phyloP scores from a whole-genome alignment of 371 early-diverging fungal genomes.

The Apophysomyces elegans region DNA sequence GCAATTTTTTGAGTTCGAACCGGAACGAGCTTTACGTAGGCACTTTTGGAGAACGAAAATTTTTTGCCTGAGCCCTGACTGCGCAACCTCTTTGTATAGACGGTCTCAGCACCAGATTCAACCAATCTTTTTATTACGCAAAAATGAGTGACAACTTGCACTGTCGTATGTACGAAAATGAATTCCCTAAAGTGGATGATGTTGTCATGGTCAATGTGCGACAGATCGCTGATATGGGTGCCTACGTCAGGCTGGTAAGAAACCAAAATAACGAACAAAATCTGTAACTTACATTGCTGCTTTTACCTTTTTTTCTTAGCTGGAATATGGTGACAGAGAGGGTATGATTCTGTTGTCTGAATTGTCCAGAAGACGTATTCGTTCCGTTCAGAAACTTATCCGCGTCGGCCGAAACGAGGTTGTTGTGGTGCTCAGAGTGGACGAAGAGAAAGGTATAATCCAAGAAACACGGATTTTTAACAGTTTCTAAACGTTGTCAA shows the following conservation, averaged over 20 bases:
- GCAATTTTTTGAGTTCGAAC: too few species aligned
- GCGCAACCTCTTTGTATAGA: background rate
- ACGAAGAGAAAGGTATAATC: constrained; percentile 93
- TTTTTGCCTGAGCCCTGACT: constrained; percentile 2
- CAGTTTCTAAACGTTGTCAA: background rate
- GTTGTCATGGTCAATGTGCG: constrained; percentile 98
- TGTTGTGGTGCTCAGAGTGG: constrained; percentile 97
- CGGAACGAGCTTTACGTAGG: too few species aligned
- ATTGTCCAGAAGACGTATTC: constrained; percentile 96
- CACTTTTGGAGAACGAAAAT: background rate
- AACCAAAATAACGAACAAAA: background rate
- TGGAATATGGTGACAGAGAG: constrained; percentile 92
- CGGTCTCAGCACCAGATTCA: constrained; percentile 9
- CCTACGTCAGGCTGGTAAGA: constrained; percentile 91
- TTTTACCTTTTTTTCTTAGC: constrained; percentile 27
- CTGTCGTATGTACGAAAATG: constrained; percentile 94
- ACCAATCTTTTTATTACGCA: constrained; percentile 1
- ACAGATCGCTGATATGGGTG: constrained; percentile 98
- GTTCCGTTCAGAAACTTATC: constrained; percentile 97
- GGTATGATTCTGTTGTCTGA: constrained; percentile 98
- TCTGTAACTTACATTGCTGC: background rate
- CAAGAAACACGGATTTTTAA: background rate
- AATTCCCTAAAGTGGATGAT: constrained; percentile 97
- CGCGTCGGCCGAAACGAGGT: constrained; percentile 98
- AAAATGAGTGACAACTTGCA: constrained; percentile 54